phyloP scores from a whole-genome alignment of 305 asterid genomes.

The Salvia sclarea region DNA sequence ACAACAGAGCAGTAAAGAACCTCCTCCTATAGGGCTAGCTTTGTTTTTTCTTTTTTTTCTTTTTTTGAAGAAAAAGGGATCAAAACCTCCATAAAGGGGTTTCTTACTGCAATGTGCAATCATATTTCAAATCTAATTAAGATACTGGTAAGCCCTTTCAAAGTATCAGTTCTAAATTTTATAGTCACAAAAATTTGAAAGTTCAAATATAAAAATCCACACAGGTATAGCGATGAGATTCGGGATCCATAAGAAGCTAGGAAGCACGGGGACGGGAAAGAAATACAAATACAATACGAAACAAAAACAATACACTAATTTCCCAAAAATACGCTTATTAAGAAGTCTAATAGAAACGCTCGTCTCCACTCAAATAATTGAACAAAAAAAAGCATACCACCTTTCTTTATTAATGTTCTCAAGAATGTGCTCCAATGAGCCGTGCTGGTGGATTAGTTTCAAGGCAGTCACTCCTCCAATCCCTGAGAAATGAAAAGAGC shows the following conservation, averaged over 20 bases:
- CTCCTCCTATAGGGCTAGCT: no score
- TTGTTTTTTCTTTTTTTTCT: no score
- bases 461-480: slow-evolving; percentile 91
- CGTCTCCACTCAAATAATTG: background rate
- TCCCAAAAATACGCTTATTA: no score
- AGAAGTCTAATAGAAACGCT: background rate
- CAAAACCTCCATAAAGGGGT: no score
- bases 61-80: no score
- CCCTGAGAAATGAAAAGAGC: slow-evolving; percentile 52
- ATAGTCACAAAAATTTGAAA: background rate
- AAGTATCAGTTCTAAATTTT: background rate
- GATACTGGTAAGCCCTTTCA: background rate
- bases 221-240: background rate
- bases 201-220: background rate
- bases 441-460: slow-evolving; percentile 87
- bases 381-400: slow-evolving; percentile 39
- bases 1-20: no score
- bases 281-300: no score
- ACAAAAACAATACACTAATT: no score
- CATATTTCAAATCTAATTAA: background rate
- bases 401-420: slow-evolving; percentile 90
- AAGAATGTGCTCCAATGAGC: slow-evolving; percentile 75
- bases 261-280: no score
- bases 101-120: no score
- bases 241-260: background rate